Percentiles rank a stretch among this genome's conserved stretches.
These are phyloP conservation scores for Quercus suber DNA, from an alignment of 306 rosid species.

Conservation along the genomic window DNA sequence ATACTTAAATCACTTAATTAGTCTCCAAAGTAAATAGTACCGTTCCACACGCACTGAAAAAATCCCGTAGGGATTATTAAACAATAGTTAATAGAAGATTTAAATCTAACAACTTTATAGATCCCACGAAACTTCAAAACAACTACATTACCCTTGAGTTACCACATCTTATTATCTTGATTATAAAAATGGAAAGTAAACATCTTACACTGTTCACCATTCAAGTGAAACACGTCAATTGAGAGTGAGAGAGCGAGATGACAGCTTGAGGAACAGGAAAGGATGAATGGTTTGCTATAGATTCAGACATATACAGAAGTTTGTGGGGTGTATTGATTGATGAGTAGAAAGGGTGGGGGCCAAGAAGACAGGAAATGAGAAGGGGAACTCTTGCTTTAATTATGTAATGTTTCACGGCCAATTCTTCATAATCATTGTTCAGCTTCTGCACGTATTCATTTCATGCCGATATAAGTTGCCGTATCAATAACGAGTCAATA, in stretches of 20 bases:
- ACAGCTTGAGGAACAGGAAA: not conserved
- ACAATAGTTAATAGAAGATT: too few species aligned
- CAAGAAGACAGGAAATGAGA: not conserved
- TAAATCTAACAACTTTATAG: too few species aligned
- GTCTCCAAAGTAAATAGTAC: too few species aligned
- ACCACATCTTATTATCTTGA: too few species aligned
- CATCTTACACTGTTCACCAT: too few species aligned
- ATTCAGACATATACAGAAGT: not conserved
- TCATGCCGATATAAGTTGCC: not conserved
- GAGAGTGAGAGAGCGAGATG: not conserved
- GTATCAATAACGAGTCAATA: not conserved
- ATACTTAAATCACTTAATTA: too few species aligned
- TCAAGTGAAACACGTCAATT: too few species aligned
- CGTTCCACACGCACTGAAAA: too few species aligned
- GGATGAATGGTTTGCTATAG: conserved; percentile 3
- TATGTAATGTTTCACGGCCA: conserved; percentile 16
- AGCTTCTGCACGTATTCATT: conserved; percentile 3
- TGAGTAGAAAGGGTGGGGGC: not conserved
- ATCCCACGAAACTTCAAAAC: too few species aligned
- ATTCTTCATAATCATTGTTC: conserved; percentile 14
- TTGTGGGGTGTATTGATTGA: not conserved
- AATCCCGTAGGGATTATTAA: too few species aligned
- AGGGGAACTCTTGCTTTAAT: conserved; percentile 16
- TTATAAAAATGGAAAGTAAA: too few species aligned
- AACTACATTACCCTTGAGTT: too few species aligned